Conservation (phyloP, 164 flowering plant species). For the Umbilicus rupestris region DNA sequence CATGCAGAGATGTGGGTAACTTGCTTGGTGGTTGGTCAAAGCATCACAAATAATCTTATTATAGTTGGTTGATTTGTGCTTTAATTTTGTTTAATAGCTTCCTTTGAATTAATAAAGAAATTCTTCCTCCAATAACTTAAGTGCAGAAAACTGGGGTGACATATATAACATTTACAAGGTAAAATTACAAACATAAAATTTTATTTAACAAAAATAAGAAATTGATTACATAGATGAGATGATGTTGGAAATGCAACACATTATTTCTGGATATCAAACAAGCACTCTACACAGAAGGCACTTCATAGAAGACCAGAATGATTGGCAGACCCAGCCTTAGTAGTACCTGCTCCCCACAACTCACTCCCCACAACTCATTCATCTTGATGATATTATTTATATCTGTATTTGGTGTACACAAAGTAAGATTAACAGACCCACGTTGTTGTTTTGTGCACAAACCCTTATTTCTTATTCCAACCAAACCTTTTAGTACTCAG, state of each 20-base stretch:
- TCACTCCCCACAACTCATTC: not conserved
- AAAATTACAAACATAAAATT: not conserved
- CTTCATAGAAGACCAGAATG: not conserved
- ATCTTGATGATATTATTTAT: not conserved
- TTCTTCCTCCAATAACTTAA: too few relatives aligned
- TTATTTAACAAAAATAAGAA: not conserved
- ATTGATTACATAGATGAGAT: not conserved
- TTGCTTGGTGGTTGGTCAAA: too few relatives aligned
- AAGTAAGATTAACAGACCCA: not conserved
- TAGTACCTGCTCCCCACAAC: too few relatives aligned
- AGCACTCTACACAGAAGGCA: not conserved
- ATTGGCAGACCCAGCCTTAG: too few relatives aligned
- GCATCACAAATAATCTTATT: too few relatives aligned
- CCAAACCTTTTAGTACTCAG: not conserved
- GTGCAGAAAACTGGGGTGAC: not conserved
- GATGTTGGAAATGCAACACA: not conserved
- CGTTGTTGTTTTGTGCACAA: not conserved
- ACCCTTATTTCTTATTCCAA: not conserved
- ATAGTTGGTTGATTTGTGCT: too few relatives aligned
- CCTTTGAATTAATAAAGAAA: too few relatives aligned
- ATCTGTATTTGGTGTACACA: not conserved
- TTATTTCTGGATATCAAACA: not conserved
- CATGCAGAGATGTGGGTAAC: too few relatives aligned
- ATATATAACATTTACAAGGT: not conserved
- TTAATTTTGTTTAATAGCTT: too few relatives aligned